Conservation (phyloP, 2,329 filamentous ascomycete species). For the Phaeosphaeriaceae sp. region DNA sequence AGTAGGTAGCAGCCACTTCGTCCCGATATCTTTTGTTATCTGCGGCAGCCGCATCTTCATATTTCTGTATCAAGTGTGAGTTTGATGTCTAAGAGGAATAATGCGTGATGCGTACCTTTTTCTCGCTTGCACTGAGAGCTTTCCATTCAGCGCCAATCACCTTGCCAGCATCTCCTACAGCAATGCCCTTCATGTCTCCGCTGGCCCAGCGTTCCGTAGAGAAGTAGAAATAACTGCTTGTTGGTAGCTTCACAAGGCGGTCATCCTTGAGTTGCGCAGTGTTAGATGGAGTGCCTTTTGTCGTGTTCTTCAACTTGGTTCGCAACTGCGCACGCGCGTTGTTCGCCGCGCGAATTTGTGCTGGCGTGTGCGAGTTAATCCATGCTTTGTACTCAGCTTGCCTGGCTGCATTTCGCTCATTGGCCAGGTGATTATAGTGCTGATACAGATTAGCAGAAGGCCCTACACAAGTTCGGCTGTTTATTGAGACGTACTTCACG, state of each 20-base stretch:
- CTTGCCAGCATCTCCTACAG: conserved; percentile 47
- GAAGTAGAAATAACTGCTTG: conserved; percentile 54
- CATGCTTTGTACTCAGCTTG: conserved; percentile 58
- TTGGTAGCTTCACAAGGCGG: conserved; percentile 57
- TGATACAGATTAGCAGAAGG: conserved; percentile 35
- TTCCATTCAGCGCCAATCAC: conserved; percentile 58
- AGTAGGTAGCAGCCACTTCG: not conserved
- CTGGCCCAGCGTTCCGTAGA: conserved; percentile 51
- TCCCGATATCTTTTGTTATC: conserved; percentile 8
- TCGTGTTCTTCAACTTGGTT: conserved; percentile 16
- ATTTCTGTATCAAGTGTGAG: conserved; percentile 34
- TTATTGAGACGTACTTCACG: conserved; percentile 36
- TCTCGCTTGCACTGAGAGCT: conserved; percentile 54
- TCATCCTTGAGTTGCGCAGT: conserved; percentile 58
- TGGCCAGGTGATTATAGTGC: conserved; percentile 62
- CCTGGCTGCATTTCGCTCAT: conserved; percentile 55
- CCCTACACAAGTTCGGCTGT: not conserved
- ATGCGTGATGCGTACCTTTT: conserved; percentile 51
- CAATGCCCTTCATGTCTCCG: conserved; percentile 60
- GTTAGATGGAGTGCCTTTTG: conserved; percentile 12
- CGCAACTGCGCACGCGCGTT: conserved; percentile 56
- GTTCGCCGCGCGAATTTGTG: conserved; percentile 67
- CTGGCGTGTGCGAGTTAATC: conserved; percentile 62
- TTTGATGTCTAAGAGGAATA: not conserved
- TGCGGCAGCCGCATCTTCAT: conserved; percentile 31